A percentile compares a stretch with the other conserved stretches of the same genome.
Evolutionary conservation across 495 filamentous ascomycete genomes (phyloP).

Genomic region (Talaromyces liani): DNA sequence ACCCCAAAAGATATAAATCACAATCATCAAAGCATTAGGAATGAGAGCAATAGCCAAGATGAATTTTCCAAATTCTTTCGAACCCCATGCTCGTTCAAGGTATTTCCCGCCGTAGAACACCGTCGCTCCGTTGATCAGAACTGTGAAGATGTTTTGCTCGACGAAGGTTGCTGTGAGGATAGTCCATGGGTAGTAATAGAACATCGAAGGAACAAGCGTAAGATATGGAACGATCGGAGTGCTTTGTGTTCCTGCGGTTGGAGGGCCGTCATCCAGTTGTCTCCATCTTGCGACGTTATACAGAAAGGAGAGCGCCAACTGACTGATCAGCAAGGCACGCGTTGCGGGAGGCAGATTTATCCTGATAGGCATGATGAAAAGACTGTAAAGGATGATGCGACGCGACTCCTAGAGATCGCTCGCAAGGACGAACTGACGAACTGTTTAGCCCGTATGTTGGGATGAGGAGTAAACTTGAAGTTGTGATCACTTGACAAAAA

Average conservation of each 20-base stretch:
- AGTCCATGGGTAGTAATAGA: constrained; percentile 87
- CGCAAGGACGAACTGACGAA: not conserved
- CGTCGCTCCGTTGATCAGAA: constrained; percentile 70
- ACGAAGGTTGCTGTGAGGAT: constrained; percentile 81
- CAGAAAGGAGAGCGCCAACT: constrained; percentile 70
- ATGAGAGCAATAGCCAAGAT: constrained; percentile 67
- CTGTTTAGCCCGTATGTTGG: not conserved
- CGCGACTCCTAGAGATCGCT: constrained; percentile 4
- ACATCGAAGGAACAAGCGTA: constrained; percentile 72
- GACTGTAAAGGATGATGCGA: not conserved
- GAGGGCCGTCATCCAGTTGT: constrained; percentile 56
- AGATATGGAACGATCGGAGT: constrained; percentile 74
- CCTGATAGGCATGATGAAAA: constrained; percentile 61
- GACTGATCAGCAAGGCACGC: constrained; percentile 64
- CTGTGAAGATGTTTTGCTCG: constrained; percentile 87
- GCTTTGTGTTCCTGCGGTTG: constrained; percentile 32
- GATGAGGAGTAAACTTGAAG: not conserved
- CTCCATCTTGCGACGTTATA: constrained; percentile 58
- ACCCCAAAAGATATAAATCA: constrained; percentile 64
- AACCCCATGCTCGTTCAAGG: constrained; percentile 92
- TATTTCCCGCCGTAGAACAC: constrained; percentile 93
- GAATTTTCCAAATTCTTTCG: constrained; percentile 88
- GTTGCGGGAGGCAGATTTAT: constrained; percentile 91
- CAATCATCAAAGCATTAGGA: constrained; percentile 70
- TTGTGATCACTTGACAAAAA: not conserved